Evolutionary conservation across 164 flowering plant species (phyloP).

Genomic region (Echeveria elegans): DNA sequence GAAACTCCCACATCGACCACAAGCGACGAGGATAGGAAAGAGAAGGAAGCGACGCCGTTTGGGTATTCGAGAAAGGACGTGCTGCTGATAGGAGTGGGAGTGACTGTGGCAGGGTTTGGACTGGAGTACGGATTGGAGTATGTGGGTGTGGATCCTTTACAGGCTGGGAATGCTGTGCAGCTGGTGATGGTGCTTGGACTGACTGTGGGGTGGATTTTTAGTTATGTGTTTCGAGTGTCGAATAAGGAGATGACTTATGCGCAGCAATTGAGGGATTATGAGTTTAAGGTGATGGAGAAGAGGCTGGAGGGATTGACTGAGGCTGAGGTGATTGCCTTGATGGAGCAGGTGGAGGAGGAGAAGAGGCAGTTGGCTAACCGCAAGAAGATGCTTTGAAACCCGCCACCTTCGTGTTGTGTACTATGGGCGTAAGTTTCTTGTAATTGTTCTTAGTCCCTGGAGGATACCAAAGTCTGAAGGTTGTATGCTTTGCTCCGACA

Average conservation of each 20-base stretch:
- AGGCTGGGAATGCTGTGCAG: conserved; percentile 95
- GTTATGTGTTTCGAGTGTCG: conserved; percentile 83
- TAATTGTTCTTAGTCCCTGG: not conserved
- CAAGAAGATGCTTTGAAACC: conserved; percentile 23
- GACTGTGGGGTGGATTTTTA: conserved; percentile 88
- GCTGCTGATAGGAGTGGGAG: conserved; percentile 71
- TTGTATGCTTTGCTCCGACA: no score
- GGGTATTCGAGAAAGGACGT: conserved; percentile 93
- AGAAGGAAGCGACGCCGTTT: conserved; percentile 44
- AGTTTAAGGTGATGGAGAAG: conserved; percentile 73
- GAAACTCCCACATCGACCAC: not conserved
- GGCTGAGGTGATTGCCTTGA: conserved; percentile 70
- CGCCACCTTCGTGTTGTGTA: not conserved
- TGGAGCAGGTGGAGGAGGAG: conserved; percentile 89
- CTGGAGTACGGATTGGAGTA: conserved; percentile 84
- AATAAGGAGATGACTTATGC: conserved; percentile 97
- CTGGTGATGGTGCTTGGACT: conserved; percentile 78
- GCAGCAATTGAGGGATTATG: conserved; percentile 84
- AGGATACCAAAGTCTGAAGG: no score
- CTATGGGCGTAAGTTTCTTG: not conserved
- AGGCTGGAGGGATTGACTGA: conserved; percentile 80
- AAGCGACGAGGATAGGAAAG: not conserved
- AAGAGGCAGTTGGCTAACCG: conserved; percentile 40
- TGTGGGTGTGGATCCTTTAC: conserved; percentile 76
- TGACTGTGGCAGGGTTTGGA: conserved; percentile 56